Conservation (phyloP, 2,329 filamentous ascomycete species). For the Emydomyces testavorans region DNA sequence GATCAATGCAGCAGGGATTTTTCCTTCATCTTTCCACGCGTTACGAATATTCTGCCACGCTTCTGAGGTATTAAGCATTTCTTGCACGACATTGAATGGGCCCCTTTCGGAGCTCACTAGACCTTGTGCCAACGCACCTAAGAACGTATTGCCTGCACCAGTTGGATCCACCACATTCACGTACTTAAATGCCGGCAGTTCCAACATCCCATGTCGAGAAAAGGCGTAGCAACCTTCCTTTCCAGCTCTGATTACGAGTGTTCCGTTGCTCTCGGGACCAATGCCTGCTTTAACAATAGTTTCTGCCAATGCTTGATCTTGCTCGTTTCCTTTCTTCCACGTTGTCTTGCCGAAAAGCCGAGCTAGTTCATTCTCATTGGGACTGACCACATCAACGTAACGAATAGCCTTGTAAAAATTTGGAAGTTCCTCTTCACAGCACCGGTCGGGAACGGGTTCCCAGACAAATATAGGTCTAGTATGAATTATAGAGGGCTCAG, state of each 20-base stretch:
- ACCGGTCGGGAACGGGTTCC: constrained; percentile 89
- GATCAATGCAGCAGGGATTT: constrained; percentile 54
- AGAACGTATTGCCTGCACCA: constrained; percentile 83
- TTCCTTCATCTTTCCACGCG: constrained; percentile 39
- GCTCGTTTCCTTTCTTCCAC: constrained; percentile 24
- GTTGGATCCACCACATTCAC: constrained; percentile 72
- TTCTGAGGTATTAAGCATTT: constrained; percentile 39
- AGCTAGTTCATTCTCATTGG: constrained; percentile 83
- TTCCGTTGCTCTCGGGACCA: constrained; percentile 28
- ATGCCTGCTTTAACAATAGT: constrained; percentile 30
- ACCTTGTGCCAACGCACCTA: constrained; percentile 51
- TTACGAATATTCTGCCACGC: constrained; percentile 37
- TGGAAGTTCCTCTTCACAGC: constrained; percentile 52
- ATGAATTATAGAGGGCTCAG: constrained; percentile 28
- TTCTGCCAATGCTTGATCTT: constrained; percentile 26
- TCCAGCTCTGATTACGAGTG: constrained; percentile 47
- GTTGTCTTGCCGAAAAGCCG: constrained; percentile 59
- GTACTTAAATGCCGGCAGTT: constrained; percentile 67
- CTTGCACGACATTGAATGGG: constrained; percentile 24
- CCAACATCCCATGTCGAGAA: constrained; percentile 38
- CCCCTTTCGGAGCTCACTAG: constrained; percentile 36
- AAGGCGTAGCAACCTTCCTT: constrained; percentile 47
- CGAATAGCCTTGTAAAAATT: constrained; percentile 44
- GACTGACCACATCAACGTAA: constrained; percentile 52
- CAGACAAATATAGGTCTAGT: constrained; percentile 68